These are phyloP conservation scores for Aspergillus thermomutatus DNA, from an alignment of 2,329 filamentous ascomycete genomes.

Conservation along the genomic window DNA sequence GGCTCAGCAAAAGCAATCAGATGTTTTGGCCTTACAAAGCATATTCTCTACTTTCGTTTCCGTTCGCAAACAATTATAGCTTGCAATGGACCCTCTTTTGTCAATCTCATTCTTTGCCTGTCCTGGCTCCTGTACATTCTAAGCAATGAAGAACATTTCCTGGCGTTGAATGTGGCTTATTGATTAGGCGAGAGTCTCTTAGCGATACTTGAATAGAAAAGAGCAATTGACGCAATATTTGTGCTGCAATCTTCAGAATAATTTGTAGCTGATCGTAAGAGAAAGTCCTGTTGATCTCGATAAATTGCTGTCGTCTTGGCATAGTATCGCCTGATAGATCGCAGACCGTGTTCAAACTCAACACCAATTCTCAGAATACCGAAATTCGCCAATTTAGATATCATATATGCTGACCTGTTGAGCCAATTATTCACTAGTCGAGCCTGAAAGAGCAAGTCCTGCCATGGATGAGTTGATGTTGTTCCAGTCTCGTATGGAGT, in stretches of 20 bases:
- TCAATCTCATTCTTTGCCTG: conserved; percentile 10
- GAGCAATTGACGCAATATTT: not conserved
- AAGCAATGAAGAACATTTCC: not conserved
- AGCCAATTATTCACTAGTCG: not conserved
- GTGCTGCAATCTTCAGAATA: not conserved
- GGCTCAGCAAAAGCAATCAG: too few species aligned
- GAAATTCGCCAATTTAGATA: not conserved
- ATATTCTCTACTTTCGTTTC: conserved; percentile 10
- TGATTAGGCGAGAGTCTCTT: not conserved
- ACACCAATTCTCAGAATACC: not conserved
- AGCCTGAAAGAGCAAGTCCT: not conserved
- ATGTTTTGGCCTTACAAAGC: conserved; percentile 1
- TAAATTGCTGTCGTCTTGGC: not conserved
- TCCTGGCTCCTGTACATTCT: conserved; percentile 19
- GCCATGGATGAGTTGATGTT: not conserved
- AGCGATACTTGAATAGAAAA: not conserved
- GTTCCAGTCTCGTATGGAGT: not conserved
- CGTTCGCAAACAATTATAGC: not conserved
- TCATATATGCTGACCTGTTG: not conserved
- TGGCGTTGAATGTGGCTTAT: not conserved
- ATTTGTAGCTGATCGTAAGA: not conserved
- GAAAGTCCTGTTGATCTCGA: too few species aligned
- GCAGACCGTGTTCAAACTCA: not conserved
- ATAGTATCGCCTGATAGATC: not conserved
- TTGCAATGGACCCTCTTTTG: conserved; percentile 8